Base-by-base conservation (phyloP, 495 filamentous ascomycete species). In the Staphylotrichum tortipilum region DNA sequence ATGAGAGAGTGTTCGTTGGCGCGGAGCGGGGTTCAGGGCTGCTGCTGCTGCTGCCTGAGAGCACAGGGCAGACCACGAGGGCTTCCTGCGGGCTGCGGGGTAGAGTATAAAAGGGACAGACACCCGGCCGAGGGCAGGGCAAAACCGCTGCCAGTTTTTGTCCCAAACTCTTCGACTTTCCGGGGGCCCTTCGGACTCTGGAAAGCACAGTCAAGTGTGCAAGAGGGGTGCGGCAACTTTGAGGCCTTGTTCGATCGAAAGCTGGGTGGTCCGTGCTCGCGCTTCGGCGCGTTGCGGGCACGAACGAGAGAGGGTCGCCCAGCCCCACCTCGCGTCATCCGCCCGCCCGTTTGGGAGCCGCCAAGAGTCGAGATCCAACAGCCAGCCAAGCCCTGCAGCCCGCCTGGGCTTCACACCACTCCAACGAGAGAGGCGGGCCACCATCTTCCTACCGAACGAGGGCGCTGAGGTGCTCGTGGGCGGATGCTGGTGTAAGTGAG, bases 21-120 rank as follows among this genome's bases (percentile, higher is more conserved):
- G 17, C 29, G 43, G 49, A 34, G 49, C 33, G 35, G 26, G 29
- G 28, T n/a, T n/a, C n/a, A n/a, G n/a, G n/a, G n/a, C n/a, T n/a
- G n/a, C n/a, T n/a, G n/a, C n/a, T n/a, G n/a, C 35, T 52, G 50
- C 22, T 52, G 35, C 42, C 50, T 52, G 28, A 14, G n/a, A n/a
- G 24, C 9, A 26, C 28, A 26, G 50, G 36, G 36, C 21, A 3
- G 42, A 18, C 12, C 10, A n/a, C n/a, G 28, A 47, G 14, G 43
- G 43, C 3, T 33, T 47, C 35, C 22, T 36, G 42, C n/a, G n/a
- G n/a, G n/a, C n/a, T 28, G 26, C 36, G 50, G 50, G 50, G 50
- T 52, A 52, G n/a, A n/a, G n/a, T 52, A 52, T 40, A 52, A 40
- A 47, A 37, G 24, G 15, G 28, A 10, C 12, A n/a, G n/a, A n/a